Conservation (phyloP, 2,329 filamentous ascomycete genomes). For the Colletotrichum australisinense region DNA sequence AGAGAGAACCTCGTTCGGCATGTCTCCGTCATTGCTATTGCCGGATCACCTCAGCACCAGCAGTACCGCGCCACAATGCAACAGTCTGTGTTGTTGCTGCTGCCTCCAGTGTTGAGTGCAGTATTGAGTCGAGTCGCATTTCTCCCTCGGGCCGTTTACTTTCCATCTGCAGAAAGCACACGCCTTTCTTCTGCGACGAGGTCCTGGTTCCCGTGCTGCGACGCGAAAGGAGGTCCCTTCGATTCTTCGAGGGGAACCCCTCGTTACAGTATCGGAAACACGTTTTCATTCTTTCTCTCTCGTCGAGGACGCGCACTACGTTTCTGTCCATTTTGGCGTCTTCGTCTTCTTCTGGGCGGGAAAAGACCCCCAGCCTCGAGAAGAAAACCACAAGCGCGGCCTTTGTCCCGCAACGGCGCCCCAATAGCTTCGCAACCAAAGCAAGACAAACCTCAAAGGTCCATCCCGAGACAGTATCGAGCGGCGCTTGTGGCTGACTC, state of each 20-base stretch:
- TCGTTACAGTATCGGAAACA: slow-evolving; percentile 6
- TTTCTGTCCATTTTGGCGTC: neutral
- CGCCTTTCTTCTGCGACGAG: slow-evolving; percentile 22
- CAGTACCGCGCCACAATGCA: slow-evolving; percentile 24
- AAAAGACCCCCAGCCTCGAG: neutral
- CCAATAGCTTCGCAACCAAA: neutral
- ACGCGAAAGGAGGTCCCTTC: neutral
- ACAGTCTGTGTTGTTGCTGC: slow-evolving; percentile 22
- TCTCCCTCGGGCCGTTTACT: neutral
- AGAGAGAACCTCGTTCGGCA: slow-evolving; percentile 26
- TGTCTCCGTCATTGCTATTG: slow-evolving; percentile 5
- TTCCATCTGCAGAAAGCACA: slow-evolving; percentile 9
- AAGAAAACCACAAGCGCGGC: neutral
- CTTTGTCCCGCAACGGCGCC: slow-evolving; percentile 19
- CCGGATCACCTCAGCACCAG: slow-evolving; percentile 29
- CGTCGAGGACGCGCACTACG: neutral
- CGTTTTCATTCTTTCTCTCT: neutral
- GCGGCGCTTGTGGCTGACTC: slow-evolving; percentile 28
- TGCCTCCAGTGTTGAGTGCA: neutral
- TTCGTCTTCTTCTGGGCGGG: neutral
- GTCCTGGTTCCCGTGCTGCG: slow-evolving; percentile 18
- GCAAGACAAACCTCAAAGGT: neutral
- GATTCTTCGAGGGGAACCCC: slow-evolving; percentile 3
- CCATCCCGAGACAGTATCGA: slow-evolving; percentile 20
- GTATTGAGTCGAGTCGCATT: neutral